Base-by-base conservation (phyloP, 1,284 basidiomycete genomes). In the Papiliotrema laurentii region DNA sequence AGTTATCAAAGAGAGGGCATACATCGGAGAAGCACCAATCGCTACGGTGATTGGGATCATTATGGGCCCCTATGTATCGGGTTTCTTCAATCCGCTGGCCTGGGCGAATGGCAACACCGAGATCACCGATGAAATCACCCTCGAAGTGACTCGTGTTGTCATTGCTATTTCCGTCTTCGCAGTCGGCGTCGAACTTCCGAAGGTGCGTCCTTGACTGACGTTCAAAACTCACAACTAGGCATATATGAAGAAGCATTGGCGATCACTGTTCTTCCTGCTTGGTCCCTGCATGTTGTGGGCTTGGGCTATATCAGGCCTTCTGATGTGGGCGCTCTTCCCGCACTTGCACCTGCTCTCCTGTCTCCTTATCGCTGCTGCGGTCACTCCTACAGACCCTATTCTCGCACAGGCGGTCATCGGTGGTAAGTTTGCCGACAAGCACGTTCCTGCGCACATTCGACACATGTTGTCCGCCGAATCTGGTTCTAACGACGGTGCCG, bases 81-180 rank as follows among this genome's bases (percentile, higher is more conserved):
- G 83, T 53, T 79, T 97, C 34, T 89, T 98, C 69, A 80, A 96
- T 69, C 94, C 94, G 5, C 79, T 85, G 36, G 75, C 78, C 0
- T 98, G 94, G 94, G 86, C 82, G 7, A 76, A 76, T 41, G 78
- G 49, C 0, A 39, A 78, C 22, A 59, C 63, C n/a, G 61, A 76
- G 24, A 74, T 77, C 4, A 77, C 78, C 9, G 85, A 91, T 69
- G 76, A 76, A 24, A 87, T 94, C 55, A 90, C 85, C 0, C 77
- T 91, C 54, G 96, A 99, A 73, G 80, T 98, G 61, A 93, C 91
- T 19, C 81, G 94, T n/a, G 85, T 98, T 50, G 89, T 97, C 49
- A 84, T 98, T 42, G 94, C 94, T 5, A 87, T 98, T 50, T 92
- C 92, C 34, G 94, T 99, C 4, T 99, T 99, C 72, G 92, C 94